Evolutionary conservation across 2,329 filamentous ascomycete genomes (phyloP).

Genomic region (Magnaporthiopsis incrustans): DNA sequence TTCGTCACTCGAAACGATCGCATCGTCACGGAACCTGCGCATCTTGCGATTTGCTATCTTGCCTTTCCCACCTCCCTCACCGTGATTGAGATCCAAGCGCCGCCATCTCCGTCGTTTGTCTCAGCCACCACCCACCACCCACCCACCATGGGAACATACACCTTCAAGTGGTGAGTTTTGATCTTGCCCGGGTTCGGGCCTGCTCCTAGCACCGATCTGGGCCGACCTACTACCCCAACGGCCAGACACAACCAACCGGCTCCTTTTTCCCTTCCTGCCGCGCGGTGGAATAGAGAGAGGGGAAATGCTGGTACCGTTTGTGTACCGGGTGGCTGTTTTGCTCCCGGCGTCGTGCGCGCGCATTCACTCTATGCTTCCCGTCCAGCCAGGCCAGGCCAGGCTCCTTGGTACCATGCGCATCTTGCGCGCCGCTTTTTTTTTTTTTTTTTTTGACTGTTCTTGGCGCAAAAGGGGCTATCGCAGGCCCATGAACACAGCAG

Average conservation of each 20-base stretch:
- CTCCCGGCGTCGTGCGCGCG: background rate
- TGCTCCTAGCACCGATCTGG: background rate
- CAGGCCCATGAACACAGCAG: background rate
- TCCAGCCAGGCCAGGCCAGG: background rate
- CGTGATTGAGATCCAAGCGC: slow-evolving; percentile 2
- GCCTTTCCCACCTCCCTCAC: background rate
- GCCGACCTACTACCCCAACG: background rate
- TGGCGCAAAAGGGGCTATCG: background rate
- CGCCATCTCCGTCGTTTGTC: background rate
- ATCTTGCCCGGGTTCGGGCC: background rate
- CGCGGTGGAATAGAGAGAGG: too few relatives aligned
- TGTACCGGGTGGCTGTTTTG: background rate
- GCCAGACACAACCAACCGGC: background rate
- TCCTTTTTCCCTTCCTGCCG: too few relatives aligned
- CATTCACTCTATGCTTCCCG: background rate
- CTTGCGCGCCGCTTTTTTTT: background rate
- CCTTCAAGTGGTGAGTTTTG: slow-evolving; percentile 59
- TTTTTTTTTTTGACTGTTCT: background rate
- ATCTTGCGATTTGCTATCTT: background rate
- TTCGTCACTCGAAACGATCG: background rate
- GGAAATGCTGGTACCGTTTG: too few relatives aligned
- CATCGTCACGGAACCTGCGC: background rate
- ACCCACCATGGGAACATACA: slow-evolving; percentile 53
- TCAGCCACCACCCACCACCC: background rate
- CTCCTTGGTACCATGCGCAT: background rate